A percentile compares a stretch with the other conserved stretches of the same genome.
Evolutionary conservation across 2,329 filamentous ascomycete genomes (phyloP).

Genomic region (Whalleya microplaca): DNA sequence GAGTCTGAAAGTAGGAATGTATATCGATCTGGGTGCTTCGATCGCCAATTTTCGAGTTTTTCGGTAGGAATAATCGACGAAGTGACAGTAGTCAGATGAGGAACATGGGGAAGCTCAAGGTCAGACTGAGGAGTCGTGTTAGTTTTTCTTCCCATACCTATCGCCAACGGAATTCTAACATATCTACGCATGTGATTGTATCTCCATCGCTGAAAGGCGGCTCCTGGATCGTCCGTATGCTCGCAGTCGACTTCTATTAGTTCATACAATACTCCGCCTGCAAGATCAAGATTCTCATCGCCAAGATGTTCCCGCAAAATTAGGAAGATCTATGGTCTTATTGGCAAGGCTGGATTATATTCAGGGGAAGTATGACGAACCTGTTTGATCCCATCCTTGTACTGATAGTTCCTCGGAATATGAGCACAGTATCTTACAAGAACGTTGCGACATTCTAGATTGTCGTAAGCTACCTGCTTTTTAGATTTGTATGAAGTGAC

Average conservation of each 20-base stretch:
- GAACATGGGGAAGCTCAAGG: constrained; percentile 50
- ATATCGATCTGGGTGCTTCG: constrained; percentile 43
- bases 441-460: constrained; percentile 48
- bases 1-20: constrained; percentile 46
- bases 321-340: constrained; percentile 42
- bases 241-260: constrained; percentile 51
- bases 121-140: constrained; percentile 38
- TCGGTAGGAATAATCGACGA: constrained; percentile 46
- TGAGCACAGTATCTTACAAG: constrained; percentile 49
- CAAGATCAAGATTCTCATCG: constrained; percentile 48
- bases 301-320: constrained; percentile 48
- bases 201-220: constrained; percentile 51
- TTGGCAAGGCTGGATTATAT: constrained; percentile 7
- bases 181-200: constrained; percentile 49
- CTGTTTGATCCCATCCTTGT: constrained; percentile 48
- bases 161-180: constrained; percentile 30
- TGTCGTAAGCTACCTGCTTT: neutral
- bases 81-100: constrained; percentile 50
- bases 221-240: constrained; percentile 48
- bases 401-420: constrained; percentile 50
- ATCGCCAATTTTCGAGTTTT: constrained; percentile 42
- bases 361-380: constrained; percentile 31
- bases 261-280: constrained; percentile 50
- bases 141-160: neutral
- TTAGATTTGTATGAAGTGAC: neutral